Base-by-base conservation (phyloP, 2,329 filamentous ascomycete species). In the Aspergillus melleus region DNA sequence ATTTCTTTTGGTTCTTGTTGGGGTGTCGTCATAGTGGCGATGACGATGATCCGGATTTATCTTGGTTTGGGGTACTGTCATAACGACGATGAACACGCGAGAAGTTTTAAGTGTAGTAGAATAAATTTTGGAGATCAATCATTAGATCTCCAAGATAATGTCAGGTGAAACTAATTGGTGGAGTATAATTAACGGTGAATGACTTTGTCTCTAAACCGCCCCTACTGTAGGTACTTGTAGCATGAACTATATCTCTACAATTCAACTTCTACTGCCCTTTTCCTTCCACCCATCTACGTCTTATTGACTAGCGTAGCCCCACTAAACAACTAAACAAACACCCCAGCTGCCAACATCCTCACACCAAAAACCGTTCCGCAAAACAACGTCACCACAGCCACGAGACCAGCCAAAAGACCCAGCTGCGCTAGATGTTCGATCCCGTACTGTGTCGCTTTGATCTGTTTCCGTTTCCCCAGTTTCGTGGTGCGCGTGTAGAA, bases 401-500 rank as follows among this genome's bases (percentile, higher is more conserved):
- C 54, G 14, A 68, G 54, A 12, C 64, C 68, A 22, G 59, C 63
- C 19, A 71, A 32, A n/a, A 73, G 62, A 3, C 71, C 71, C 9
- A 72, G 39, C 12, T 62, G 65, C 1, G 68, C 70, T 8, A 73
- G 24, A 9, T 29, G 61, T 53, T 74, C 71, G 24, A 74, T 61
- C 0, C 71, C 70, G n/a, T 52, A 54, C 46, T 63, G 63, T n/a
- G 65, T 60, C 11, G 60, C 61, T 26, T 66, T 66, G 19, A 64
- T 65, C 11, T 54, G 55, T 20, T 64, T 64, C 44, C 71, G 67
- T 8, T 69, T 62, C 6, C 71, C 71, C 11, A 72, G 56, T 5
- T 59, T 66, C 4, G 71, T 73, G 1, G 64, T 72, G 10, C 67
- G 67, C 14, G 63, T 67, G 20, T 68, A 62, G 16, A 64, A 69